Evolutionary conservation across 1,284 basidiomycete genomes (phyloP), one percentile per base, ranked within the genome.

Genomic region (Melampsora larici-populina): DNA sequence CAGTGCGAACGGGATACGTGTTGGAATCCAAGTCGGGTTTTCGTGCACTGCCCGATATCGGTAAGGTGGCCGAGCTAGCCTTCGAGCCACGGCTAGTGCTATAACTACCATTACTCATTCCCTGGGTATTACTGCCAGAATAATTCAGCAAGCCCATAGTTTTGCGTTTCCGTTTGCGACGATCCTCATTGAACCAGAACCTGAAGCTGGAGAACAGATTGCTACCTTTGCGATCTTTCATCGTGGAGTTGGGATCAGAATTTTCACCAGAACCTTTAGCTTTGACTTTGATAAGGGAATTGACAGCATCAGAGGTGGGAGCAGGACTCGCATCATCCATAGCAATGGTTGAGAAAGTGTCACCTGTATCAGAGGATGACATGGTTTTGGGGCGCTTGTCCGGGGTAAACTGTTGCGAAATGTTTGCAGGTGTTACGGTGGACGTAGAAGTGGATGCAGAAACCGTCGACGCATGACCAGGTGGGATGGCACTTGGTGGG

Each of bases 31-130:
- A 21, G 49, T 85, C 94, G 82, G 90, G 92, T 77, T 21, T 68
- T 48, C 9, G 64, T 29, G 49, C 13, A 62, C 33, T 24, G 63
- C 87, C 93, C 69, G 88, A 89, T 0, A 91, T 91, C 8, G 91
- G 92, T 3, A 87, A 94, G 31, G 88, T 94, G 79, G 91, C 92
- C 83, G 92, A 94, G 81, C 82, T 94, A 78, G 49, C 36, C 2
- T 51, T 51, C 26, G 48, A 62, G 18, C 64, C 65, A 24, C 33
- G 62, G 29, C 63, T 75, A 21, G 17, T 49, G 21, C 24, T 65
- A 31, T 60, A 51, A 40, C 51, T 36, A 13, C 29, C 33, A 21
- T 58, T 67, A 11, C 71, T 33, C 13, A 65, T 68, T 15, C 64
- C 46, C 33, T 49, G 58, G 15, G 36, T 26, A 9, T 21, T 31